These are phyloP conservation scores for Amborella trichopoda DNA, from an alignment of 164 flowering plant species.

Conservation along the genomic window DNA sequence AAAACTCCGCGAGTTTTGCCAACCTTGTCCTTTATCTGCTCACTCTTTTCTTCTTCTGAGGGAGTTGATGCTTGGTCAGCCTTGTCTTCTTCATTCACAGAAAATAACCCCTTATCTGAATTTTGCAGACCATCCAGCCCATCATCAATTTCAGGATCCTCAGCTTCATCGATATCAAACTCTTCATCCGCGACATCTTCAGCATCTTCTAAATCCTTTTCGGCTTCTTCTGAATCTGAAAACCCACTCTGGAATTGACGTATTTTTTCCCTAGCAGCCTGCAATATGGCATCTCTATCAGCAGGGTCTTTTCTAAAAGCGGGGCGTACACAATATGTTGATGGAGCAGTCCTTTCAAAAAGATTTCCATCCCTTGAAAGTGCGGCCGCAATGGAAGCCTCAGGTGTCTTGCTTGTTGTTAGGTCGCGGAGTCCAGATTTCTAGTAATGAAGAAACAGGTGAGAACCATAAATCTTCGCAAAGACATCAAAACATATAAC, in stretches of 20 bases:
- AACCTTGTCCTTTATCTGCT: slow-evolving; percentile 3
- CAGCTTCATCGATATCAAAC: slow-evolving; percentile 61
- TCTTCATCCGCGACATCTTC: slow-evolving; percentile 78
- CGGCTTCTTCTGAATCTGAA: slow-evolving; percentile 52
- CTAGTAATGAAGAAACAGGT: too few species aligned
- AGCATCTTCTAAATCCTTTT: slow-evolving; percentile 35
- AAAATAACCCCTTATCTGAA: slow-evolving; percentile 16
- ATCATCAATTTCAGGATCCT: slow-evolving; percentile 76
- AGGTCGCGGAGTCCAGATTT: slow-evolving; percentile 94
- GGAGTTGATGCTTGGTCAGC: slow-evolving; percentile 7
- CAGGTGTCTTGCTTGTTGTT: slow-evolving; percentile 93
- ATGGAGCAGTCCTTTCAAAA: slow-evolving; percentile 91
- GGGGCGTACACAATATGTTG: slow-evolving; percentile 76
- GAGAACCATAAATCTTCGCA: too few species aligned
- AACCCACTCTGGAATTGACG: slow-evolving; percentile 43
- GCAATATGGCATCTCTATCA: slow-evolving; percentile 62
- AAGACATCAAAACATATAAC: too few species aligned
- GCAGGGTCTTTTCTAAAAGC: slow-evolving; percentile 71
- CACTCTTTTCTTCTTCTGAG: slow-evolving; percentile 23
- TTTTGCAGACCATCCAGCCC: slow-evolving; percentile 16
- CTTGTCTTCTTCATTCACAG: slow-evolving; percentile 6
- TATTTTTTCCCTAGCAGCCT: slow-evolving; percentile 66
- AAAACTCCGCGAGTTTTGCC: slow-evolving; percentile 13
- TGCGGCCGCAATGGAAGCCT: slow-evolving; percentile 93
- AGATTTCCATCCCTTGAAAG: slow-evolving; percentile 76